Evolutionary conservation across 1,284 basidiomycete species (phyloP).

Genomic region (Leccinum solheimii): DNA sequence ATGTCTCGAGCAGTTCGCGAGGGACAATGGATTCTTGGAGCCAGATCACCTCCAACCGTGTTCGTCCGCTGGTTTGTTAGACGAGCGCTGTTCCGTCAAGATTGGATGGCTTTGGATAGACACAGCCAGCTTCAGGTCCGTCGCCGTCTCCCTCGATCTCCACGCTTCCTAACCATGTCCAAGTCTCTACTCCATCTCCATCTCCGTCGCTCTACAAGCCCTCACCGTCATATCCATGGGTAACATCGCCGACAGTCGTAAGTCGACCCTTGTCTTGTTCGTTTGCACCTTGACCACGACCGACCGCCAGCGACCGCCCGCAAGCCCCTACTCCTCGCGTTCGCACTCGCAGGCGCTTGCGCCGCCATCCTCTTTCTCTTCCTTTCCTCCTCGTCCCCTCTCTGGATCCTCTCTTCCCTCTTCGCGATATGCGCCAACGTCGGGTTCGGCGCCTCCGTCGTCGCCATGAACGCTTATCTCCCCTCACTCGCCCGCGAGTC

Average conservation of each 20-base stretch:
- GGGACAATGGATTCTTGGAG: constrained; percentile 74
- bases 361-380: constrained; percentile 70
- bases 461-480: constrained; percentile 89
- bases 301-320: constrained; percentile 64
- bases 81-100: constrained; percentile 68
- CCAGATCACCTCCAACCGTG: constrained; percentile 63
- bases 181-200: constrained; percentile 84
- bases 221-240: constrained; percentile 90
- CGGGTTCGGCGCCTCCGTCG: constrained; percentile 79
- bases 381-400: constrained; percentile 63
- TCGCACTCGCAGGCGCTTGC: constrained; percentile 70
- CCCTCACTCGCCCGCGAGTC: constrained; percentile 71
- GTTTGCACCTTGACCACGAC: not conserved
- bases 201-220: constrained; percentile 84
- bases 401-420: constrained; percentile 65
- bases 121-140: constrained; percentile 84
- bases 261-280: constrained; percentile 30
- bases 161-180: not conserved
- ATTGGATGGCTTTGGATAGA: constrained; percentile 82
- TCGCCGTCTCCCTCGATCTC: not conserved
- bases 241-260: constrained; percentile 83
- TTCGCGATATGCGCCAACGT: constrained; percentile 78
- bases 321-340: constrained; percentile 73
- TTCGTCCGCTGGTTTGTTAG: constrained; percentile 24
- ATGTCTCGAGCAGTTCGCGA: constrained; percentile 79